Conservation (phyloP, 2,329 filamentous ascomycete species). For the Oidium heveae region DNA sequence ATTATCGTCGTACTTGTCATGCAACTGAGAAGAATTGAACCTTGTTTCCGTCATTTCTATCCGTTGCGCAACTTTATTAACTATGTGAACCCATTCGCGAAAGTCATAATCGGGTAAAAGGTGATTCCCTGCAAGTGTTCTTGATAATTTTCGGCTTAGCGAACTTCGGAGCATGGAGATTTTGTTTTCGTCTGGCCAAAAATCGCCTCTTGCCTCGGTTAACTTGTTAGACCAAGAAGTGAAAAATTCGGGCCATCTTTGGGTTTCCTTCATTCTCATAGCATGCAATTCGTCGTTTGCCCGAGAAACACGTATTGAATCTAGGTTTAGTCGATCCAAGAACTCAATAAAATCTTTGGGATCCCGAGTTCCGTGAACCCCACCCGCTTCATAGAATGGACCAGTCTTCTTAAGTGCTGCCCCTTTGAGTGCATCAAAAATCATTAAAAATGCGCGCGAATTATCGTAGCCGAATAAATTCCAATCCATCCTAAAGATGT, state of each 20-base stretch:
- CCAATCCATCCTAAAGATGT: background rate
- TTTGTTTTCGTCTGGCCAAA: background rate
- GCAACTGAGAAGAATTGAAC: background rate
- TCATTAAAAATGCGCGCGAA: background rate
- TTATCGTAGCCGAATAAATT: background rate
- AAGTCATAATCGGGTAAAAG: background rate
- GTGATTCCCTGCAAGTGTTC: background rate
- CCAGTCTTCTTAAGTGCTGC: background rate
- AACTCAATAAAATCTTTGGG: background rate
- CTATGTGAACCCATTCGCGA: background rate
- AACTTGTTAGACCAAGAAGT: background rate
- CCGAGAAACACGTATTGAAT: background rate
- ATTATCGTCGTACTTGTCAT: background rate
- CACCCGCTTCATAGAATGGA: background rate
- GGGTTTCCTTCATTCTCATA: background rate
- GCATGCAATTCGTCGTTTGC: background rate
- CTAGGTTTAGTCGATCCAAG: background rate
- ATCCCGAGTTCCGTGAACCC: background rate
- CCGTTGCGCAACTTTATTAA: background rate
- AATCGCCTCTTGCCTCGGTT: background rate
- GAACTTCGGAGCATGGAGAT: background rate
- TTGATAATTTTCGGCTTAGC: background rate
- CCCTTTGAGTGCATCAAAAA: constrained; percentile 1
- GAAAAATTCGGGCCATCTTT: background rate
- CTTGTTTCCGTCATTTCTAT: background rate